A percentile compares a stretch with the other conserved stretches of the same genome.
These are phyloP conservation scores for Hypomyces rosellus DNA, from an alignment of 2,329 filamentous ascomycete genomes.

Conservation along the genomic window DNA sequence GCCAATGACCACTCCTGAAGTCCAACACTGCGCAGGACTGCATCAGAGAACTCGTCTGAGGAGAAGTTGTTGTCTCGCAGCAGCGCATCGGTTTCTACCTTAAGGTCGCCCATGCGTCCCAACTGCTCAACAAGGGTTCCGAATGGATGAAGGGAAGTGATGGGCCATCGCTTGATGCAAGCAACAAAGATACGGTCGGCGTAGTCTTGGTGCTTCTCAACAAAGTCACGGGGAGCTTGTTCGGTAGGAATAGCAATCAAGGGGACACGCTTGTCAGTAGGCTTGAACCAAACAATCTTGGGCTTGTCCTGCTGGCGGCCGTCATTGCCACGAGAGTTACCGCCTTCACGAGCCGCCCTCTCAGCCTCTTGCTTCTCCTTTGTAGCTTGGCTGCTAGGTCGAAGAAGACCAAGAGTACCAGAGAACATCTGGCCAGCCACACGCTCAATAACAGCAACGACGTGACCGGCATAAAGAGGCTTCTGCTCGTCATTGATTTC, in stretches of 20 bases:
- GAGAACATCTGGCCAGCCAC: conserved; percentile 99
- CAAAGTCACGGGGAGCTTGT: conserved; percentile 94
- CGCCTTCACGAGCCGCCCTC: conserved; percentile 81
- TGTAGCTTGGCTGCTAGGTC: conserved; percentile 94
- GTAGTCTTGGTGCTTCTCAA: conserved; percentile 97
- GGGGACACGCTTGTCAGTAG: conserved; percentile 96
- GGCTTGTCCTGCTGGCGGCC: conserved; percentile 85
- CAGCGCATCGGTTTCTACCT: conserved; percentile 95
- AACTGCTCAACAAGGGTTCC: conserved; percentile 96
- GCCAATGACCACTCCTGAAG: conserved; percentile 86
- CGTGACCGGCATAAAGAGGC: conserved; percentile 91
- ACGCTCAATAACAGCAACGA: conserved; percentile 95
- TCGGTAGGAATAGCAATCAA: conserved; percentile 97
- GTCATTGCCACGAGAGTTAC: conserved; percentile 63
- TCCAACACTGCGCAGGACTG: conserved; percentile 86
- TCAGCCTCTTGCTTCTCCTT: conserved; percentile 99
- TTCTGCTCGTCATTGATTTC: conserved; percentile 99
- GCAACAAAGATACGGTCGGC: conserved; percentile 97
- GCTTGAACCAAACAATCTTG: conserved; percentile 99
- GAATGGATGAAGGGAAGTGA: conserved; percentile 98
- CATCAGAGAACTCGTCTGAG: conserved; percentile 95
- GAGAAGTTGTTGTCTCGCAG: conserved; percentile 98
- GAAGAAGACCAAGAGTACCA: conserved; percentile 84
- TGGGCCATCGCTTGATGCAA: conserved; percentile 99
- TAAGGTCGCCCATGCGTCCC: conserved; percentile 93